phyloP scores from a whole-genome alignment of 2,329 filamentous ascomycete genomes.

The Xylogone sp. region DNA sequence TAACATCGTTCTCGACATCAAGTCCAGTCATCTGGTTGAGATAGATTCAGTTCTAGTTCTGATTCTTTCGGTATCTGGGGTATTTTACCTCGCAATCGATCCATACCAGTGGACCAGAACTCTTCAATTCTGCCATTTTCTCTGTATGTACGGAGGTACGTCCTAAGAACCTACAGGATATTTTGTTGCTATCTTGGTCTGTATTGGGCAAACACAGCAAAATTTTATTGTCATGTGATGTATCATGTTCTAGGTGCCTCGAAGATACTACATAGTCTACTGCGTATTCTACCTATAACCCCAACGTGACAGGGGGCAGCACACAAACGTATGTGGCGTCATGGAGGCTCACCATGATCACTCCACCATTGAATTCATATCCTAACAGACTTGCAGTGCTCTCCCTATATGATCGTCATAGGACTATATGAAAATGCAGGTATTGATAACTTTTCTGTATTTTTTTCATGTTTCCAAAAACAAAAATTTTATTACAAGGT shows the following conservation, averaged over 20 bases:
- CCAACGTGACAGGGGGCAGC: no score
- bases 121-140: slow-evolving; percentile 1
- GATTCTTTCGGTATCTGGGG: slow-evolving; percentile 1
- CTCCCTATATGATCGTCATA: no score
- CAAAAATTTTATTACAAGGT: neutral
- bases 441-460: no score
- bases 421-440: no score
- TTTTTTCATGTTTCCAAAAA: no score
- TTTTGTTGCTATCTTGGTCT: neutral
- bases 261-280: no score
- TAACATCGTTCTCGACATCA: slow-evolving; percentile 72
- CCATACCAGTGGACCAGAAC: slow-evolving; percentile 24
- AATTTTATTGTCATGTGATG: neutral
- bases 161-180: neutral
- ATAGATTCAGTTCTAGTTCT: slow-evolving; percentile 5
- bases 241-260: neutral
- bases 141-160: neutral
- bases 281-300: no score
- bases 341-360: no score
- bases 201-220: neutral
- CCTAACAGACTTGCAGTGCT: no score
- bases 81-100: slow-evolving; percentile 28
- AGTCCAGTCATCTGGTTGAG: slow-evolving; percentile 85
- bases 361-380: no score
- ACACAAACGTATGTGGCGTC: no score